Base-by-base conservation (phyloP, 768 basidiomycete species). In the Mycena vulgaris region DNA sequence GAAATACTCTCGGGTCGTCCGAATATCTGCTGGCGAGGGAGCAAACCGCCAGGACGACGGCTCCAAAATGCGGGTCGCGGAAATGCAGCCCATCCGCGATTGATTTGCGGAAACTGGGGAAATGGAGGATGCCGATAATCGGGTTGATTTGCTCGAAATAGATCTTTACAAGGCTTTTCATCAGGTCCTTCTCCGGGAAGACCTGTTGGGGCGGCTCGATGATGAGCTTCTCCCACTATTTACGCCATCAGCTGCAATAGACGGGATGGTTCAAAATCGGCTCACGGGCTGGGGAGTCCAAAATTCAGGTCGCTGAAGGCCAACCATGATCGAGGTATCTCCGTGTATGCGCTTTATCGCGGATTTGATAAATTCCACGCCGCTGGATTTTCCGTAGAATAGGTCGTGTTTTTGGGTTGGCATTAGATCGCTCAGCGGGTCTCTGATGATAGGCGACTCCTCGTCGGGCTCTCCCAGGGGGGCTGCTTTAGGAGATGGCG, bases 31-130 rank as follows among this genome's bases (percentile, higher is more conserved):
- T 79, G n/a, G 82, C 93, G 39, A 89, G 77, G 0, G 95, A 91
- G 75, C 92, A 93, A 0, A 93, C 86, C 6, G 89, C 79, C 14
- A 95, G 84, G 49, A 94, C 88, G 0, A 86, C 83, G 35, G 84
- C 79, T 0, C 84, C 88, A 76, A 94, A 94, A 0, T 82, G 75
- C 0, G 78, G 40, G 61, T 92, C 85, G 8, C 78, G 79, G 9
- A 86, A 74, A 76, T 93, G 89, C 13, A 87, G 75, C 0, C 85
- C 83, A 2, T 84, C 80, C 1, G 73, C 71, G 19, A 91, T 71
- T 33, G 85, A 82, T 23, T 80, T 80, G 61, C 88, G 82, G 70
- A 95, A 94, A 16, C 87, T 87, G 0, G 90, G 89, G 0, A 85
- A 85, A 74, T 95, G 94, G 5, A 96, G 79, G 9, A 95, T 77